Conservation (phyloP, 228 moss, liverwort and hornwort genomes). For the Sphagnum magellanicum region DNA sequence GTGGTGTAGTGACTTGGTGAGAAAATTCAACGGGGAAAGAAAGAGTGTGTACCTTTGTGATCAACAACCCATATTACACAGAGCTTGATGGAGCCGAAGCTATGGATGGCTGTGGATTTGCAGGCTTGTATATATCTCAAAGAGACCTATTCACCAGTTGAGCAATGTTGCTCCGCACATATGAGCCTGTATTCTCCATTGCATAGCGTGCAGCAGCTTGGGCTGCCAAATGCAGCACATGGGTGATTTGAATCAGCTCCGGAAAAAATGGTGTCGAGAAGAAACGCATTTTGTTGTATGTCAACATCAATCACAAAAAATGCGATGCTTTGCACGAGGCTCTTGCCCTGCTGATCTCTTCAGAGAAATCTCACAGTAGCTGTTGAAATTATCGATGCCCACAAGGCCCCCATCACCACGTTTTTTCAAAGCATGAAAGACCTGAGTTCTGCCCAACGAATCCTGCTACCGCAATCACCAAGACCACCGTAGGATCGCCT, state of each 20-base stretch:
- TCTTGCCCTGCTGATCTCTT: no score
- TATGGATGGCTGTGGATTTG: constrained; percentile 46
- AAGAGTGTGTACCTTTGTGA: constrained; percentile 26
- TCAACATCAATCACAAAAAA: constrained; percentile 40
- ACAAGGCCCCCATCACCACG: no score
- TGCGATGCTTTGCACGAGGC: no score
- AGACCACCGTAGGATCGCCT: no score
- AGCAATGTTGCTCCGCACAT: constrained; percentile 48
- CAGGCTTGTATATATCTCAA: constrained; percentile 37
- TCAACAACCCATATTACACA: constrained; percentile 29
- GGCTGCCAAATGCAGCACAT: constrained; percentile 48
- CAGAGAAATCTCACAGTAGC: no score
- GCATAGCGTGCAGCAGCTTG: constrained; percentile 54
- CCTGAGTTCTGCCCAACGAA: no score
- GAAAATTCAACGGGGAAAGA: neutral
- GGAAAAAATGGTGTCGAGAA: constrained; percentile 12
- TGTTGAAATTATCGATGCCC: no score
- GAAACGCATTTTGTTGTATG: constrained; percentile 30
- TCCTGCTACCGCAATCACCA: no score
- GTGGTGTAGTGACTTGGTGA: neutral
- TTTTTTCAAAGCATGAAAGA: no score
- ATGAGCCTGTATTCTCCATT: constrained; percentile 47
- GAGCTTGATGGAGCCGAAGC: constrained; percentile 51
- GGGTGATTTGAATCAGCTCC: constrained; percentile 25
- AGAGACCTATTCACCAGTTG: constrained; percentile 30